Evolutionary conservation across 768 basidiomycete species (phyloP).

Genomic region (Tricholomella constricta): DNA sequence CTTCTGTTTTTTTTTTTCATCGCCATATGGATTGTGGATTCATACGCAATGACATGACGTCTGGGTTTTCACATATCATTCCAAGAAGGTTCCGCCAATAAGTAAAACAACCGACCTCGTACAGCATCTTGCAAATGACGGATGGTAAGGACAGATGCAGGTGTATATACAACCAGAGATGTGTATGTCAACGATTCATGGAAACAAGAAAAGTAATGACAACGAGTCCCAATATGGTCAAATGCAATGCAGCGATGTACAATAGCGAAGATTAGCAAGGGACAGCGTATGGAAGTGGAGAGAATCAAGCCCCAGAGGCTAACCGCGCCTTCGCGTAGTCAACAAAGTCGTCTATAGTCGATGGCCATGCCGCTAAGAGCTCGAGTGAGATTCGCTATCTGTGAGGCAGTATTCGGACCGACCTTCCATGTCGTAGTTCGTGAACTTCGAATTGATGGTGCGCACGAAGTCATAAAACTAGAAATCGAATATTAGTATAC

Average conservation of each 20-base stretch:
- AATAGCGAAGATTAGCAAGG: not conserved
- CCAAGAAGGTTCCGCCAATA: not conserved
- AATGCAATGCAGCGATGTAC: not conserved
- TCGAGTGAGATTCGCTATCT: constrained; percentile 10
- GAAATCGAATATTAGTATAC: not conserved
- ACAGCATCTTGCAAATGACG: too few relatives aligned
- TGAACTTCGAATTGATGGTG: constrained; percentile 70
- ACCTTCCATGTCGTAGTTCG: constrained; percentile 80
- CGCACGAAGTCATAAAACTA: constrained; percentile 83
- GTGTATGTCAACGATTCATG: not conserved
- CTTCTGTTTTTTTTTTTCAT: not conserved
- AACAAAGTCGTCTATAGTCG: constrained; percentile 84
- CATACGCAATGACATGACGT: not conserved
- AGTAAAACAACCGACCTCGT: not conserved
- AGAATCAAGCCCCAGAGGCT: constrained; percentile 7
- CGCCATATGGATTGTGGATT: not conserved
- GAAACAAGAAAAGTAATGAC: not conserved
- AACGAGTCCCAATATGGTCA: not conserved
- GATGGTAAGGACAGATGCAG: not conserved
- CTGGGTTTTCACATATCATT: not conserved
- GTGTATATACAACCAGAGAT: not conserved
- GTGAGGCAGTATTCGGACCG: constrained; percentile 14
- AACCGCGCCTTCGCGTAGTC: constrained; percentile 56
- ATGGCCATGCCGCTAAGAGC: constrained; percentile 78
- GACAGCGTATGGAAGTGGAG: not conserved